Evolutionary conservation across 768 basidiomycete genomes (phyloP).

Genomic region (Phlebiopsis flavidoalba): DNA sequence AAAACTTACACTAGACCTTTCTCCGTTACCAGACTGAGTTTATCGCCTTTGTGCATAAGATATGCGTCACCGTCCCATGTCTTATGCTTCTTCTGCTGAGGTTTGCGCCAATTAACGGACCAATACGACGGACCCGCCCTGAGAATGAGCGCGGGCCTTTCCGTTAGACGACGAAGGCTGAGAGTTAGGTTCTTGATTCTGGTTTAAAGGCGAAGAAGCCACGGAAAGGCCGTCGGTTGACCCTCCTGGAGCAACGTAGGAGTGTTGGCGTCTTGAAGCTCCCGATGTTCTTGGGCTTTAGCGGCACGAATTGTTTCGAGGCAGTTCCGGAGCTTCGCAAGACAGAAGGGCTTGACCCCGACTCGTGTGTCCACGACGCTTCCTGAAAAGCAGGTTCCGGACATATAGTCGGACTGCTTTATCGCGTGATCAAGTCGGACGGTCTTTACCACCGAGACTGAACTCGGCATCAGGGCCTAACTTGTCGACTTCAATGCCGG

Average conservation of each 20-base stretch:
- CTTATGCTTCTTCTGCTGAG: constrained; percentile 67
- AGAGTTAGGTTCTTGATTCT: neutral
- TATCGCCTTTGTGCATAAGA: constrained; percentile 45
- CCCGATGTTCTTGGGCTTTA: constrained; percentile 3
- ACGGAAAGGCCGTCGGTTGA: constrained; percentile 3
- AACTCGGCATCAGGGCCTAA: constrained; percentile 27
- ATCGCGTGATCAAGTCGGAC: constrained; percentile 59
- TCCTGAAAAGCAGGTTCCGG: constrained; percentile 39
- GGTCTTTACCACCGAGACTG: constrained; percentile 44
- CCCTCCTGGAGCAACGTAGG: neutral
- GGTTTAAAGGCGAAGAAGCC: neutral
- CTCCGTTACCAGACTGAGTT: constrained; percentile 61
- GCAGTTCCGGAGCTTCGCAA: constrained; percentile 8
- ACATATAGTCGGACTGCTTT: constrained; percentile 48
- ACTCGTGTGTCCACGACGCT: neutral
- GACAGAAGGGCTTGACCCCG: neutral
- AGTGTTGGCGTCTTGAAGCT: constrained; percentile 10
- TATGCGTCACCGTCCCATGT: constrained; percentile 81
- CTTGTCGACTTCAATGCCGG: constrained; percentile 15
- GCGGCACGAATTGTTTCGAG: constrained; percentile 12
- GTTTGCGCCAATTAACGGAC: constrained; percentile 52
- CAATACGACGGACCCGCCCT: neutral
- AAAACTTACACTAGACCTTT: constrained; percentile 62
- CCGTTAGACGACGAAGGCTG: neutral
- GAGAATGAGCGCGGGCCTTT: neutral